phyloP scores from a whole-genome alignment of 345 rosid species.

The Salix caprea region DNA sequence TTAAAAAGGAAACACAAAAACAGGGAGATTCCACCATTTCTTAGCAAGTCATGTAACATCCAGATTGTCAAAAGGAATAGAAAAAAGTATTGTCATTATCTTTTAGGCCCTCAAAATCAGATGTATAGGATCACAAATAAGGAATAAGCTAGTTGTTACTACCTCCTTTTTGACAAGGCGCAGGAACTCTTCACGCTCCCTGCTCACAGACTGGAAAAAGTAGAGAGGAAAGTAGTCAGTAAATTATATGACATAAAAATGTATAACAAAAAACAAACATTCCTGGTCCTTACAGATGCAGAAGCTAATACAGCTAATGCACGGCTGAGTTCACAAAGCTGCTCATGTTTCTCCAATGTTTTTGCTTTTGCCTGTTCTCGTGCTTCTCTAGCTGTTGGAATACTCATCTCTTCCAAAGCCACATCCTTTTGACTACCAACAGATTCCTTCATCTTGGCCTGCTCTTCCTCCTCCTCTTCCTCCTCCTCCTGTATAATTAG shows the following conservation, averaged over 20 bases:
- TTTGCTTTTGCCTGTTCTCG: slow-evolving; percentile 66
- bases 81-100: neutral
- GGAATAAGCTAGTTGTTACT: slow-evolving; percentile 1
- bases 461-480: slow-evolving; percentile 73
- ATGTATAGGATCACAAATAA: neutral
- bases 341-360: slow-evolving; percentile 87
- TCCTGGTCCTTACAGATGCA: slow-evolving; percentile 65
- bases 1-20: neutral
- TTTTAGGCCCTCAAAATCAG: neutral
- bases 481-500: slow-evolving; percentile 63
- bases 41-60: neutral
- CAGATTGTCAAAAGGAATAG: neutral
- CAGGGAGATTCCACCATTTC: neutral
- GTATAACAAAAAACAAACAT: neutral
- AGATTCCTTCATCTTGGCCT: slow-evolving; percentile 73
- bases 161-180: slow-evolving; percentile 90
- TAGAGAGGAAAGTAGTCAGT: slow-evolving; percentile 16
- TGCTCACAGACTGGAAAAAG: slow-evolving; percentile 73
- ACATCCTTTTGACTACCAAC: slow-evolving; percentile 59
- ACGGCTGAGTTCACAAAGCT: slow-evolving; percentile 96
- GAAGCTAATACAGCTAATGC: slow-evolving; percentile 96
- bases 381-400: slow-evolving; percentile 69
- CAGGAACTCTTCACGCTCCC: slow-evolving; percentile 94
- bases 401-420: slow-evolving; percentile 73
- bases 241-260: slow-evolving; percentile 9